These are phyloP conservation scores for Dactylellina leptospora DNA, from an alignment of 2,329 filamentous ascomycete genomes.

Conservation along the genomic window DNA sequence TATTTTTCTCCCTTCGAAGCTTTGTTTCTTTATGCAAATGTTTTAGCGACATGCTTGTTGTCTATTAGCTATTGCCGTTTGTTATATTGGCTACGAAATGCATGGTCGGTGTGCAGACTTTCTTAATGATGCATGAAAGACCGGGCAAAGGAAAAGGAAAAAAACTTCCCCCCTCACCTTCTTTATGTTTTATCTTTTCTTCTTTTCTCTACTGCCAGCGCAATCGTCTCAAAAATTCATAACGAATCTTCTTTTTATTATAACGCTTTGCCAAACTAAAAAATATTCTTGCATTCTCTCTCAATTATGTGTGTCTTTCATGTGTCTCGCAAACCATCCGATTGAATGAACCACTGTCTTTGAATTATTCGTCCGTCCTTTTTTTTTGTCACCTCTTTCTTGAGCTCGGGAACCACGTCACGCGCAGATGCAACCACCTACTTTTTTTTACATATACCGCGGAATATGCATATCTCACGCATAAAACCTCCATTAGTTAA, in stretches of 20 bases:
- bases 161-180: not conserved
- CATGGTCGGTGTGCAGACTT: not conserved
- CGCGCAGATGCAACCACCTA: not conserved
- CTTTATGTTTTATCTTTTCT: not conserved
- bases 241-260: conserved; percentile 43
- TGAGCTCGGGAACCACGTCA: not conserved
- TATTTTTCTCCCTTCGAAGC: not conserved
- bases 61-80: conserved; percentile 27
- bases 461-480: no score
- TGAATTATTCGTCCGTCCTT: not conserved
- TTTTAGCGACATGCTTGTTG: conserved; percentile 46
- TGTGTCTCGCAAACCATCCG: not conserved
- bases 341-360: not conserved
- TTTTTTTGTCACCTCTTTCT: no score
- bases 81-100: conserved; percentile 15
- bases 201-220: conserved; percentile 28
- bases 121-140: conserved; percentile 20
- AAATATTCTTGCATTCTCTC: not conserved
- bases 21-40: conserved; percentile 21
- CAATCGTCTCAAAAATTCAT: conserved; percentile 33
- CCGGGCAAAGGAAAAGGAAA: not conserved
- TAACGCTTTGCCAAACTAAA: not conserved
- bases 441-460: not conserved
- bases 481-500: no score
- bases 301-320: not conserved